A percentile compares a stretch with the other conserved stretches of the same genome.
Evolutionary conservation across 73 alveolate species (phyloP).

Genomic region (Paramecium biaurelia): DNA sequence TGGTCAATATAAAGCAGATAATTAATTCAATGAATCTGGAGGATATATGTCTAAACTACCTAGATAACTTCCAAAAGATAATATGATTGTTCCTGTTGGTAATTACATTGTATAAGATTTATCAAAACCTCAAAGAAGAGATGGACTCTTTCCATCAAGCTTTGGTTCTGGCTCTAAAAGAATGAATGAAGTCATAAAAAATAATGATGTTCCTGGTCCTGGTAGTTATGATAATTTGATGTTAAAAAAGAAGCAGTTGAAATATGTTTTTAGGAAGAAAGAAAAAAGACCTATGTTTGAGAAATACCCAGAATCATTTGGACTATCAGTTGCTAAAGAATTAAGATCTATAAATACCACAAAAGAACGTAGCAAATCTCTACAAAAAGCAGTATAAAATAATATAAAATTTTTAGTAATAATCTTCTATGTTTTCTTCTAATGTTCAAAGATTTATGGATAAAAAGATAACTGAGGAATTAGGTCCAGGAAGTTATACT

Average conservation of each 20-base stretch:
- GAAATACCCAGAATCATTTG: not conserved
- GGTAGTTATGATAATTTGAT: not conserved
- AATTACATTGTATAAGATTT: slow-evolving; percentile 6
- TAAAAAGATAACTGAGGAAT: not conserved
- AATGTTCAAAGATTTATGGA: slow-evolving; percentile 15
- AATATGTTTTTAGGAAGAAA: not conserved
- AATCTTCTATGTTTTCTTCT: not conserved
- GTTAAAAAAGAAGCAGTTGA: not conserved
- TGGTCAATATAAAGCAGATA: not conserved
- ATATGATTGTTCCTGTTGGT: slow-evolving; percentile 24
- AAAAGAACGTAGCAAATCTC: slow-evolving; percentile 6
- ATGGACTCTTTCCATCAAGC: slow-evolving; percentile 34
- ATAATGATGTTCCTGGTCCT: slow-evolving; percentile 28
- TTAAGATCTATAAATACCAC: not conserved
- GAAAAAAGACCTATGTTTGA: not conserved
- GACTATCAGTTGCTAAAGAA: slow-evolving; percentile 30
- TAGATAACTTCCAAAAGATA: not conserved
- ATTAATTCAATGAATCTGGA: not conserved
- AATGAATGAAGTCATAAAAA: not conserved
- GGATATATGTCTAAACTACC: slow-evolving; percentile 20
- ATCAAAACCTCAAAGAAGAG: slow-evolving; percentile 22
- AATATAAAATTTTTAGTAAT: not conserved
- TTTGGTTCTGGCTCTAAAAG: slow-evolving; percentile 49
- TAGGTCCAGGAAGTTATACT: slow-evolving; percentile 41
- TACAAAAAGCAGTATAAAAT: not conserved